Base-by-base conservation (phyloP, 495 filamentous ascomycete genomes). In the Evernia prunastri region DNA sequence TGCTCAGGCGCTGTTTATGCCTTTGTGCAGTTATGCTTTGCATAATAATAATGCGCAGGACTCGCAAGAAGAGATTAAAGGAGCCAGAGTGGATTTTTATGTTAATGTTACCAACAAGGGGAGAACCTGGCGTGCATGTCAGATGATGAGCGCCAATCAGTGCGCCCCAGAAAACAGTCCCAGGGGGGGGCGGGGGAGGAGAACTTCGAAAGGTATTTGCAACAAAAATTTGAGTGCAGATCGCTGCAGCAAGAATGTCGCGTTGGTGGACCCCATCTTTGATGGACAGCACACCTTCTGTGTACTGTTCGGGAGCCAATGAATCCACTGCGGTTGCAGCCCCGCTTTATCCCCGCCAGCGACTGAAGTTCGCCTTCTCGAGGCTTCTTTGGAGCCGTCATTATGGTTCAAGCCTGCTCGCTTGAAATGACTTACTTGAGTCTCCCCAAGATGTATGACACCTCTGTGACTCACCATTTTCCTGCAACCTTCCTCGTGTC, bases 351-450 rank as follows among this genome's bases (percentile, higher is more conserved):
- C 4, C 49, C 18, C 49, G 18, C 25, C 25, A 31, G 49, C 27
- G 49, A 31, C 49, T 4, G 49, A 18, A 51, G 10, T 51, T 51
- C 25, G 25, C n/a, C 12, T 51, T 51, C 25, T 13, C 23, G 23
- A 51, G 23, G 9, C 10, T 27, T 12, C n/a, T 51, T 11, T 2
- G 45, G 45, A 10, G 40, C 45, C 7, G 23, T 7, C 49, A 31
- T 53, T 53, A 53, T 17, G 10, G 23, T 53, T 53, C 49, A 31
- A 53, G 49, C 45, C 27, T 51, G 49, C 27, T 53, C 27, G 49
- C 49, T 8, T 29, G 49, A 29, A 29, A 2, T 31, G 4, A 4
- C 11, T 31, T 31, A 9, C 45, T 49, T 13, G 45, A n/a, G n/a
- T 31, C 49, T 53, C 25, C 27, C 27, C 7, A 53, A 53, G 49